These are phyloP conservation scores for Pyricularia sp. DNA, from an alignment of 2,329 filamentous ascomycete species.

Conservation along the genomic window DNA sequence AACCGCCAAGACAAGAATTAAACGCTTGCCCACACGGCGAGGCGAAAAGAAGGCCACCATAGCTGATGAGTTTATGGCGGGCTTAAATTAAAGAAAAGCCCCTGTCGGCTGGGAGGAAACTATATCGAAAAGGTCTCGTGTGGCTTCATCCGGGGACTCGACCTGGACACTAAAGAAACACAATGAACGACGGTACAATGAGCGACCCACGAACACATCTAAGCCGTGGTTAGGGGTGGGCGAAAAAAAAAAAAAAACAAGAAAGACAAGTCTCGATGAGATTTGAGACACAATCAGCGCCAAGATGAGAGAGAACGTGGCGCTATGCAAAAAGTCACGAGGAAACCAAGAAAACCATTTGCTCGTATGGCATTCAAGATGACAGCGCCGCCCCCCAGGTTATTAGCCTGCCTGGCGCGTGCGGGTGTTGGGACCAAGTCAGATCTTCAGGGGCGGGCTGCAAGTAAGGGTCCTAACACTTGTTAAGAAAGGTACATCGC, in stretches of 20 bases:
- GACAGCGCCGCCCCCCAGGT: background rate
- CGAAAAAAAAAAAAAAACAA: background rate
- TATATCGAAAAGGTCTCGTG: background rate
- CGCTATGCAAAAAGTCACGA: background rate
- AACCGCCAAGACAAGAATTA: background rate
- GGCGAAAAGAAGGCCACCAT: conserved; percentile 1
- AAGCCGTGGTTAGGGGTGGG: background rate
- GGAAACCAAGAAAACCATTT: background rate
- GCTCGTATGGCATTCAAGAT: background rate
- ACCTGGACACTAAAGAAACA: background rate
- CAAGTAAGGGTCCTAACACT: background rate
- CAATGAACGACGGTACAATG: background rate
- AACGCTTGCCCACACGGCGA: background rate
- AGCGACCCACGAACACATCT: background rate
- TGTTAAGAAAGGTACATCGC: background rate
- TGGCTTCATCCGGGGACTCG: background rate
- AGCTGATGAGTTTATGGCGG: background rate
- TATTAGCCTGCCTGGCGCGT: background rate
- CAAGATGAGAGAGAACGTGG: background rate
- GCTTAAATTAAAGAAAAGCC: background rate
- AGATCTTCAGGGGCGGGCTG: background rate
- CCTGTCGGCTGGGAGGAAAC: background rate
- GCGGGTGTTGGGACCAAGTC: background rate
- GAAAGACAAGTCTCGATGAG: background rate
- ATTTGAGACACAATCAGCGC: background rate